Conservation (phyloP, 2,329 filamentous ascomycete genomes). For the Talaromyces sp. region DNA sequence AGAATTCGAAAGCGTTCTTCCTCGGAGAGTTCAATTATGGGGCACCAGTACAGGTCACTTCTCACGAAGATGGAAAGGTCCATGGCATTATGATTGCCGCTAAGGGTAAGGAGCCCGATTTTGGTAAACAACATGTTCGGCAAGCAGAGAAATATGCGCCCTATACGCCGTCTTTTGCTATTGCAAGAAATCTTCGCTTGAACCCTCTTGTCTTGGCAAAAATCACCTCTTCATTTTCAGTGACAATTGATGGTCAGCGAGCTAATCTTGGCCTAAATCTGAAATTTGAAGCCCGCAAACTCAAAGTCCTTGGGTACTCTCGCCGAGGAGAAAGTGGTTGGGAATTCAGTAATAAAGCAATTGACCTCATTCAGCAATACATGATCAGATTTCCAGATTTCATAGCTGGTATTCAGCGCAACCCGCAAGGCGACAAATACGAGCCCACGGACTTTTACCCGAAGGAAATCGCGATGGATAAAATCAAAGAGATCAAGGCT, state of each 20-base stretch:
- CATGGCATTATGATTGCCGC: constrained; percentile 73
- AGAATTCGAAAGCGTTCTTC: constrained; percentile 82
- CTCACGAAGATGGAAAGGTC: constrained; percentile 70
- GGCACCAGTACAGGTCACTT: constrained; percentile 76
- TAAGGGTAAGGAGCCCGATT: constrained; percentile 73
- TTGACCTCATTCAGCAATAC: constrained; percentile 78
- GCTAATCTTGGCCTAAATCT: constrained; percentile 92
- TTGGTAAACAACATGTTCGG: constrained; percentile 69
- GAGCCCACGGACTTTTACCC: constrained; percentile 83
- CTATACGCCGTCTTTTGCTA: constrained; percentile 84
- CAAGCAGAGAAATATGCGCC: constrained; percentile 67
- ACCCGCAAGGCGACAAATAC: constrained; percentile 81
- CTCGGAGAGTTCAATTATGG: constrained; percentile 91
- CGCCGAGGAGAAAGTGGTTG: constrained; percentile 81
- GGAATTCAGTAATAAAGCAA: constrained; percentile 88
- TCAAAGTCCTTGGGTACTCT: constrained; percentile 94
- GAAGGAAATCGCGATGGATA: constrained; percentile 65
- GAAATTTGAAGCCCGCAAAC: constrained; percentile 93
- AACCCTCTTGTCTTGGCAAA: constrained; percentile 89
- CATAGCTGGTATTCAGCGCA: constrained; percentile 79
- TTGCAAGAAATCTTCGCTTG: constrained; percentile 75
- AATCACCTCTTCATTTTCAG: constrained; percentile 89
- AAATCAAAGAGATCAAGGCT: constrained; percentile 87
- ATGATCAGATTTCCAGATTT: constrained; percentile 96
- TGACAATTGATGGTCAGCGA: constrained; percentile 75